Evolutionary conservation across 2,329 filamentous ascomycete species (phyloP).

Genomic region (Lachnellula subtilissima): DNA sequence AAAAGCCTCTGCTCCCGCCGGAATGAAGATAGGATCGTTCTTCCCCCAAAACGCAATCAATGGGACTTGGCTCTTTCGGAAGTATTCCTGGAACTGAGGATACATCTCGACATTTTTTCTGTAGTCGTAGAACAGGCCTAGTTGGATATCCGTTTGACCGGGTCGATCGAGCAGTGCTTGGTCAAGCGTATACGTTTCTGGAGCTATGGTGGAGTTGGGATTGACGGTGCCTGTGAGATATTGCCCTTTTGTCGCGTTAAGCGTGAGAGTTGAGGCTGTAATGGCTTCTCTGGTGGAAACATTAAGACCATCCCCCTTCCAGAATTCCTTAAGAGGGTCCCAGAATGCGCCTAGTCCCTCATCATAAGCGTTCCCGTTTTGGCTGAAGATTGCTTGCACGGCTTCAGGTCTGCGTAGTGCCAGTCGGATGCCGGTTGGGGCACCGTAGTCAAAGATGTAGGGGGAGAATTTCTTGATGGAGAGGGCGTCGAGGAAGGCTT

Average conservation of each 20-base stretch:
- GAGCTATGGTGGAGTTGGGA: conserved; percentile 10
- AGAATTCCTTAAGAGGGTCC: conserved; percentile 18
- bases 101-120: conserved; percentile 50
- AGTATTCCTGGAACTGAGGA: conserved; percentile 50
- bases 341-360: conserved; percentile 45
- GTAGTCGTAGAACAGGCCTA: conserved; percentile 56
- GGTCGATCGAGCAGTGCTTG: conserved; percentile 45
- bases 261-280: conserved; percentile 8
- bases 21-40: conserved; percentile 48
- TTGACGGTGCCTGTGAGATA: conserved; percentile 16
- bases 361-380: conserved; percentile 58
- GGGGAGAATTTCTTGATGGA: conserved; percentile 44
- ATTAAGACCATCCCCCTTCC: conserved; percentile 8
- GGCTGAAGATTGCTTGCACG: conserved; percentile 49
- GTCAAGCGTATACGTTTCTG: conserved; percentile 40
- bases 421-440: conserved; percentile 49
- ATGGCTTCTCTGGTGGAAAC: conserved; percentile 11
- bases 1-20: conserved; percentile 49
- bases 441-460: conserved; percentile 62
- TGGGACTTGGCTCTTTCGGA: conserved; percentile 46
- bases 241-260: conserved; percentile 23
- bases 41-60: conserved; percentile 55
- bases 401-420: conserved; percentile 44
- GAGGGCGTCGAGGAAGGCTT: conserved; percentile 45
- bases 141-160: conserved; percentile 48